Evolutionary conservation across 306 rosid species (phyloP), one percentile per base, ranked within the genome.

Genomic region (Ochetophila trinervis): DNA sequence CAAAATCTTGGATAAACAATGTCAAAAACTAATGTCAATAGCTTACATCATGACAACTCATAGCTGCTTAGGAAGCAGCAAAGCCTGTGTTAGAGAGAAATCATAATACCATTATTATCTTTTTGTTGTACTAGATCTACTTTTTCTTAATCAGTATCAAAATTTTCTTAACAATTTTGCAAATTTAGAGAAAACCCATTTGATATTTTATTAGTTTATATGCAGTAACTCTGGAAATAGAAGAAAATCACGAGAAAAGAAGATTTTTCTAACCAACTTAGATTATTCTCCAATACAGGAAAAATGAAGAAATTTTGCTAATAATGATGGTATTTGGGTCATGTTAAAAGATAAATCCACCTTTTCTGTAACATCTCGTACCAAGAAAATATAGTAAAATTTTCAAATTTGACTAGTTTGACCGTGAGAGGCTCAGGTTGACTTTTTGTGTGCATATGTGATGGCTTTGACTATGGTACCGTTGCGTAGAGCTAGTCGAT

Each of bases 31-130:
- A 20, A 35, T 47, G 78, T 22, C 17, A 57, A 67, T 66, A n/a
- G n/a, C 73, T 79, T 60, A 9, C 68, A 40, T 80, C 80, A 50
- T 76, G 74, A 63, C 77, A 86, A 71, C 85, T 72, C 45, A 69
- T 44, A 45, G 37, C 22, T 60, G 49, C 57, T n/a, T n/a, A n/a
- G n/a, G n/a, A n/a, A n/a, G n/a, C n/a, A n/a, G n/a, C n/a, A n/a
- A n/a, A n/a, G n/a, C n/a, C n/a, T n/a, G n/a, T n/a, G n/a, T n/a
- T 8, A 48, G 11, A 4, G 69, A 0, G 19, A 22, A 4, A 57
- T 30, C 23, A 36, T 37, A 66, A 66, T 14, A 5, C n/a, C n/a
- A n/a, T n/a, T 20, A 15, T 3, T 11, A 42, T 34, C 19, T 20
- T 49, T 57, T 58, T 48, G 35, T 37, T 23, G 4, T 3, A 4